A percentile compares a stretch with the other conserved stretches of the same genome.
phyloP scores from a whole-genome alignment of 805 yeast genomes.

The Metschnikowia cerradonensis region DNA sequence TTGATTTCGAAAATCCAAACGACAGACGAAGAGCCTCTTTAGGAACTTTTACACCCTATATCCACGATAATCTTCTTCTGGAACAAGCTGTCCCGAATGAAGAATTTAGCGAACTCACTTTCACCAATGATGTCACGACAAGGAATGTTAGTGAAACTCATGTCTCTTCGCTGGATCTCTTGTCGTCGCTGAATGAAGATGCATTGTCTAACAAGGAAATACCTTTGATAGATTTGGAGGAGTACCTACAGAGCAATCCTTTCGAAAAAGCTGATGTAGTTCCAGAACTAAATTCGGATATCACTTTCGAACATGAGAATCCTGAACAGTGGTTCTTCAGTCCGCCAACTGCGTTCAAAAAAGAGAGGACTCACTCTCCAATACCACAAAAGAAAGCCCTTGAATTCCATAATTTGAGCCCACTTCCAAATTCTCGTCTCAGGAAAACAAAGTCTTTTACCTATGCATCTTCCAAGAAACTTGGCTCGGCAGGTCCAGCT shows the following conservation, averaged over 20 bases:
- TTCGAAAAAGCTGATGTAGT: background rate
- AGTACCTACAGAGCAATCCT: conserved; percentile 4
- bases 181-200: background rate
- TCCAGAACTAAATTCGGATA: background rate
- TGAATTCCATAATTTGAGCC: background rate
- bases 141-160: background rate
- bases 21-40: background rate
- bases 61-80: background rate
- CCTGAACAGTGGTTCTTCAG: background rate
- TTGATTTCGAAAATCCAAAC: background rate
- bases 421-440: background rate
- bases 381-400: background rate
- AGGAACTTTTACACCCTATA: background rate
- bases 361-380: background rate
- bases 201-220: background rate
- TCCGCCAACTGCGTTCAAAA: background rate
- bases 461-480: conserved; percentile 1
- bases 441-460: conserved; percentile 11
- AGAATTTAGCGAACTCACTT: background rate
- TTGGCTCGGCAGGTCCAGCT: conserved; percentile 5
- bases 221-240: background rate
- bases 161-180: background rate
- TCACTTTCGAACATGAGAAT: background rate
- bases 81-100: background rate
- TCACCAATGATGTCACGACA: background rate